Conservation (phyloP, 2,329 filamentous ascomycete genomes). For the Ceratocystis diversiconidia region DNA sequence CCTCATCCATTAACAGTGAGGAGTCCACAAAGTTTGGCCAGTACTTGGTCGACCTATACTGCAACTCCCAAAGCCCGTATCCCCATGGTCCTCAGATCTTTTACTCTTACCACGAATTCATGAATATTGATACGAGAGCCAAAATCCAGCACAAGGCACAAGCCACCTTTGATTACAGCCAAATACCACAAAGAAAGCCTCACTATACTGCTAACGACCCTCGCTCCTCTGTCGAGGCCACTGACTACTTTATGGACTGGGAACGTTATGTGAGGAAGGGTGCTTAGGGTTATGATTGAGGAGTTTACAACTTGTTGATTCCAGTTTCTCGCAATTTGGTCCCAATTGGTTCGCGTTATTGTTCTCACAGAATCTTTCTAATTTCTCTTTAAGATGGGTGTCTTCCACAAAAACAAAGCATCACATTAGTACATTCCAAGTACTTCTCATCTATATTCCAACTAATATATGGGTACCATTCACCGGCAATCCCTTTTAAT, state of each 20-base stretch:
- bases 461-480: too few relatives aligned
- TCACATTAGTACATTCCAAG: too few relatives aligned
- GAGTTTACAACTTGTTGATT: background rate
- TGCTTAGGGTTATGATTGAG: background rate
- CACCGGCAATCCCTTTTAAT: too few relatives aligned
- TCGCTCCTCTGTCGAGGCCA: background rate
- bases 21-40: background rate
- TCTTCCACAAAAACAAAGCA: too few relatives aligned
- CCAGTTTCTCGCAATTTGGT: background rate
- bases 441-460: too few relatives aligned
- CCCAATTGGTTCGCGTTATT: too few relatives aligned
- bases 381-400: too few relatives aligned
- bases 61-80: background rate
- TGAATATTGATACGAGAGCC: background rate
- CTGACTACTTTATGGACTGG: constrained; percentile 1
- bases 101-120: background rate
- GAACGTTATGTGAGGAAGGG: background rate
- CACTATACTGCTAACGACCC: constrained; percentile 1
- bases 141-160: background rate
- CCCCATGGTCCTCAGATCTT: background rate
- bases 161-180: background rate
- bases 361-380: too few relatives aligned
- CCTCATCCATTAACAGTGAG: too few relatives aligned
- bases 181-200: background rate
- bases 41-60: background rate